A percentile compares a stretch with the other conserved stretches of the same genome.
phyloP scores from a whole-genome alignment of 1,284 basidiomycete species.

The Moesziomyces sp. region DNA sequence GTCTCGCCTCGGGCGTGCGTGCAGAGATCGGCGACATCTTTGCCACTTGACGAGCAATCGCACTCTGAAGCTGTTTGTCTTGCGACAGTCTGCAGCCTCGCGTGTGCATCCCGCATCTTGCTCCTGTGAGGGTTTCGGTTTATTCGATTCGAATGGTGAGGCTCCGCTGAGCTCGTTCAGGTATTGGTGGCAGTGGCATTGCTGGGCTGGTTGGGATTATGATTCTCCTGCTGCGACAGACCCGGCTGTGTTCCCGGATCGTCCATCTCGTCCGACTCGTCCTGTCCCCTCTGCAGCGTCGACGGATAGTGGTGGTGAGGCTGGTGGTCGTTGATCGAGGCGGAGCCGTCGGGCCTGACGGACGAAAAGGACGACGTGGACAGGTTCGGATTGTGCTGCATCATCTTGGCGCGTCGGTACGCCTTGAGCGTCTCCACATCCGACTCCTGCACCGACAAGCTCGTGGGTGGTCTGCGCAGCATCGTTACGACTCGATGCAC shows the following conservation, averaged over 20 bases:
- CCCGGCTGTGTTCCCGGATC: slow-evolving; percentile 39
- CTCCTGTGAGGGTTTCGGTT: too few species aligned
- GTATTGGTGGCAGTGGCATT: slow-evolving; percentile 15
- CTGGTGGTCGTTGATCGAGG: slow-evolving; percentile 26
- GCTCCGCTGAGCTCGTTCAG: background rate
- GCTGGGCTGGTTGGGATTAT: slow-evolving; percentile 38
- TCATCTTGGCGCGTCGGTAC: slow-evolving; percentile 39
- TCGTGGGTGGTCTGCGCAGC: slow-evolving; percentile 39
- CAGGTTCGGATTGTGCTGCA: slow-evolving; percentile 45
- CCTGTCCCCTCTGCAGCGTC: background rate
- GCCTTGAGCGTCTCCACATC: slow-evolving; percentile 52
- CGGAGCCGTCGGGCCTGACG: slow-evolving; percentile 33
- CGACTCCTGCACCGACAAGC: slow-evolving; percentile 39
- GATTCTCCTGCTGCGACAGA: slow-evolving; percentile 48
- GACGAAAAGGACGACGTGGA: slow-evolving; percentile 39
- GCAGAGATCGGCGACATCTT: slow-evolving; percentile 57
- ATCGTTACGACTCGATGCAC: slow-evolving; percentile 1
- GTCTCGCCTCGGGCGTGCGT: background rate
- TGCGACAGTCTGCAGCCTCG: background rate
- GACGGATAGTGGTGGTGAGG: slow-evolving; percentile 15
- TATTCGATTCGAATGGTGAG: background rate
- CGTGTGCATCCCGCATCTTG: background rate
- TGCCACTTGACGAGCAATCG: background rate
- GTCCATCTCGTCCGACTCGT: slow-evolving; percentile 18
- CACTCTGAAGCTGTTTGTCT: too few species aligned